These are phyloP conservation scores for Basipetospora sp. DNA, from an alignment of 2,329 filamentous ascomycete genomes.

Conservation along the genomic window DNA sequence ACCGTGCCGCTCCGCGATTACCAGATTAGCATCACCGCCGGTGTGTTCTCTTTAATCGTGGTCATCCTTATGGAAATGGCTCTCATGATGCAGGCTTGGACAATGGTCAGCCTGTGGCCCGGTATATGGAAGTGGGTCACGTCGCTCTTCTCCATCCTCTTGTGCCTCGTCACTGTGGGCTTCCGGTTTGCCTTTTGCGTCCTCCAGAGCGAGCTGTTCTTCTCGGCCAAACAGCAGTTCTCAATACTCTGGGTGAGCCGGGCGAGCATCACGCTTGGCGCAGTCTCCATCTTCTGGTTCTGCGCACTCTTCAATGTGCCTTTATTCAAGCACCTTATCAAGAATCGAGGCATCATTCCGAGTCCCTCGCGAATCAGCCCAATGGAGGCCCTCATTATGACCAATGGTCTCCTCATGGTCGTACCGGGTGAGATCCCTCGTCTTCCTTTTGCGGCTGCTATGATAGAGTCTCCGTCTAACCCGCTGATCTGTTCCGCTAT, in stretches of 20 bases:
- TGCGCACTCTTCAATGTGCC: conserved; percentile 40
- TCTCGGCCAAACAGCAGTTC: not conserved
- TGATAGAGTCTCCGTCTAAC: too few relatives aligned
- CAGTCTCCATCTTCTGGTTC: conserved; percentile 34
- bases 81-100: conserved; percentile 37
- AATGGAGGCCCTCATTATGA: conserved; percentile 41
- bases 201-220: conserved; percentile 12
- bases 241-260: conserved; percentile 21
- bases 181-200: conserved; percentile 15
- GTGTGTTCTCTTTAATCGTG: conserved; percentile 28
- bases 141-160: conserved; percentile 12
- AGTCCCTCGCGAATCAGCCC: conserved; percentile 27
- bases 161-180: conserved; percentile 14
- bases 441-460: not conserved
- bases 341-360: conserved; percentile 32
- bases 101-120: conserved; percentile 36
- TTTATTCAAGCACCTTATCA: conserved; percentile 31
- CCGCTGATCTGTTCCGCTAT: not conserved
- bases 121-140: conserved; percentile 17
- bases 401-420: conserved; percentile 41
- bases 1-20: conserved; percentile 27
- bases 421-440: conserved; percentile 35
- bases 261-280: conserved; percentile 24
- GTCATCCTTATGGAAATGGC: conserved; percentile 30
- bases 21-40: conserved; percentile 23